Percentiles rank a stretch among this genome's conserved stretches.
Conservation (phyloP, 176 grass and related monocot species). For the Eremochloa ophiuroides region DNA sequence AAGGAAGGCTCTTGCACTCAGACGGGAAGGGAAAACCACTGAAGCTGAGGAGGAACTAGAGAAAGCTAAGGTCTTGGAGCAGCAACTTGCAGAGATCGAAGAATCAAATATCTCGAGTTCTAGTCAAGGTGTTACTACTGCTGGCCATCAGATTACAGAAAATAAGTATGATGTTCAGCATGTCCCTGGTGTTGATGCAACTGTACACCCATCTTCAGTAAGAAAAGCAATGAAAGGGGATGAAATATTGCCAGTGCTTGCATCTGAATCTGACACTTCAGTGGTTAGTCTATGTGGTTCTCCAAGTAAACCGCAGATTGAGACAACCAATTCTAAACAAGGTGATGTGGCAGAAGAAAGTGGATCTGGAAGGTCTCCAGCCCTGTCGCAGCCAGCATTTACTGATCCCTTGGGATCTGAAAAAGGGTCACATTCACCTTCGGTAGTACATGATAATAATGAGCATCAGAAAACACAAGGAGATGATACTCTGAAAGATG, state of each 20-base stretch:
- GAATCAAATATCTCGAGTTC: conserved; percentile 11
- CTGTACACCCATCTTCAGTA: neutral
- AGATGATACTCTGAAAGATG: conserved; percentile 48
- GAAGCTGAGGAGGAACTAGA: conserved; percentile 85
- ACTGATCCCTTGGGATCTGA: conserved; percentile 13
- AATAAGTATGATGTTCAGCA: conserved; percentile 13
- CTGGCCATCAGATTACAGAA: conserved; percentile 14
- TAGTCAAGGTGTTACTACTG: conserved; percentile 19
- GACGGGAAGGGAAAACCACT: conserved; percentile 60
- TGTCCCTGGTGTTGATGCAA: conserved; percentile 5
- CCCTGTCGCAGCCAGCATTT: conserved; percentile 10
- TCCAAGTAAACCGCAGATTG: neutral
- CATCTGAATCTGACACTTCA: neutral
- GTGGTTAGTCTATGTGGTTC: neutral
- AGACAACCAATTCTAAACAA: neutral
- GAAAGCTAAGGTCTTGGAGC: conserved; percentile 77
- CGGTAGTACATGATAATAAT: conserved; percentile 21
- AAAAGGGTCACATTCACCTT: conserved; percentile 35
- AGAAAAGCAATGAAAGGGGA: neutral
- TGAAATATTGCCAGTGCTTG: neutral
- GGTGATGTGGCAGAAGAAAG: neutral
- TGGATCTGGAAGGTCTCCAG: neutral
- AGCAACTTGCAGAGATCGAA: conserved; percentile 70
- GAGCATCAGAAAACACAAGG: conserved; percentile 31
- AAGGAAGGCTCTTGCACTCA: conserved; percentile 77